Conservation (phyloP, 768 basidiomycete species). For the Chalciporus pseudorubinellus region DNA sequence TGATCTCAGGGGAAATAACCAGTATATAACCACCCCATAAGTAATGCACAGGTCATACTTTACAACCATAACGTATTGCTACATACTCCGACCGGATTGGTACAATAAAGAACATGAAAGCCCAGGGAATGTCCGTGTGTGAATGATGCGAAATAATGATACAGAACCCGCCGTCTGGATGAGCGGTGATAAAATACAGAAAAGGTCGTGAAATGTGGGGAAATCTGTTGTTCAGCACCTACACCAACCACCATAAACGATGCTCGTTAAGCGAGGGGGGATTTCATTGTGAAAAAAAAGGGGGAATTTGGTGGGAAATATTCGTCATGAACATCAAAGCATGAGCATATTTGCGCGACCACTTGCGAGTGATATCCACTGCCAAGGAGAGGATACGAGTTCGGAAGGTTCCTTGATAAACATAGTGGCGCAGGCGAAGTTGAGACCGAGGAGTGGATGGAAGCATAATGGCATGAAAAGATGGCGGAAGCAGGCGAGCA, state of each 20-base stretch:
- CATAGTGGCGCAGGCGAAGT: not conserved
- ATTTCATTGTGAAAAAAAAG: conserved; percentile 3
- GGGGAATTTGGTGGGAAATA: conserved; percentile 1
- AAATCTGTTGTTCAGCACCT: conserved; percentile 24
- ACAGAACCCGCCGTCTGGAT: conserved; percentile 26
- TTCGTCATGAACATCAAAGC: conserved; percentile 12
- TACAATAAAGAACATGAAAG: conserved; percentile 25
- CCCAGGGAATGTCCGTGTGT: conserved; percentile 21
- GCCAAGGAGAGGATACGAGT: conserved; percentile 2
- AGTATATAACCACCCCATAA: conserved; percentile 4
- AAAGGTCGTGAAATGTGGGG: conserved; percentile 27
- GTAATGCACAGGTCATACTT: conserved; percentile 27
- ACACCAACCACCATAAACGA: conserved; percentile 6
- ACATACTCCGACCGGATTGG: conserved; percentile 25
- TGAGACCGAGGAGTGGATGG: conserved; percentile 25
- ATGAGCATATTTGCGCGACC: not conserved
- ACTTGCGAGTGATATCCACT: not conserved
- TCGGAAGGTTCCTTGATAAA: conserved; percentile 16
- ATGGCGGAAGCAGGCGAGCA: conserved; percentile 18
- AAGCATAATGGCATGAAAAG: conserved; percentile 23
- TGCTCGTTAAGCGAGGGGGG: conserved; percentile 3
- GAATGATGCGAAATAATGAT: conserved; percentile 36
- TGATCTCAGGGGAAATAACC: not conserved
- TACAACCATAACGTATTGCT: conserved; percentile 39
- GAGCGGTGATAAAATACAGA: conserved; percentile 29